phyloP scores from a whole-genome alignment of 352 stramenopile species.

The Phytophthora lateralis region DNA sequence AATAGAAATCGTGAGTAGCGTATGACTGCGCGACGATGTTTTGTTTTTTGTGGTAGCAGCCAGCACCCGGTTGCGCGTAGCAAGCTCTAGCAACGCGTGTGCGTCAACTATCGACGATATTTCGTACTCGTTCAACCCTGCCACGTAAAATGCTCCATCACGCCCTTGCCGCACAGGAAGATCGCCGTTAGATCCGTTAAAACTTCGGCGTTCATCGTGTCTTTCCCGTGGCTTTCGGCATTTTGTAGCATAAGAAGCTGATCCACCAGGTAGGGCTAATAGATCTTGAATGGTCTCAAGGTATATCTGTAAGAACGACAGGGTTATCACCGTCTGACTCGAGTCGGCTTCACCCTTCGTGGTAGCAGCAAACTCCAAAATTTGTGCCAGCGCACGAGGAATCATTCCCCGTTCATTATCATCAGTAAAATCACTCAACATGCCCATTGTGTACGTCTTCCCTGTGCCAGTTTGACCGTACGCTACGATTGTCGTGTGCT shows the following conservation, averaged over 20 bases:
- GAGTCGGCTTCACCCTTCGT: constrained; percentile 9
- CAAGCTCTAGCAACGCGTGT: constrained; percentile 49
- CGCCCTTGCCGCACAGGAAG: constrained; percentile 54
- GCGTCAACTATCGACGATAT: constrained; percentile 55
- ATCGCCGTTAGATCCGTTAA: constrained; percentile 11
- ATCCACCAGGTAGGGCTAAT: constrained; percentile 33
- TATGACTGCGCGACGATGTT: constrained; percentile 77
- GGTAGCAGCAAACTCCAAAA: constrained; percentile 42
- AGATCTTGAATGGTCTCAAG: constrained; percentile 77
- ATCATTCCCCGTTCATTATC: constrained; percentile 58
- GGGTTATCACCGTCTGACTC: constrained; percentile 29
- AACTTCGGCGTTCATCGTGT: constrained; percentile 1
- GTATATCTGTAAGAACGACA: constrained; percentile 82
- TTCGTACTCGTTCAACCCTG: constrained; percentile 59
- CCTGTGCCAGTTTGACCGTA: constrained; percentile 80
- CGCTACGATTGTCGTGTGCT: constrained; percentile 59
- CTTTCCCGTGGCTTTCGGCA: constrained; percentile 4
- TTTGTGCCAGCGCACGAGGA: constrained; percentile 60
- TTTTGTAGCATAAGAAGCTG: constrained; percentile 2
- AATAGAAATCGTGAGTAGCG: constrained; percentile 64
- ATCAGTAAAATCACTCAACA: constrained; percentile 47
- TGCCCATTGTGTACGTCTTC: constrained; percentile 84
- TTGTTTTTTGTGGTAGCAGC: constrained; percentile 65
- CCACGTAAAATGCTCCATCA: constrained; percentile 64
- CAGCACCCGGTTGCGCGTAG: constrained; percentile 56